These are phyloP conservation scores for Tanozyma kutaoensis DNA, from an alignment of 805 yeast species.

Conservation along the genomic window DNA sequence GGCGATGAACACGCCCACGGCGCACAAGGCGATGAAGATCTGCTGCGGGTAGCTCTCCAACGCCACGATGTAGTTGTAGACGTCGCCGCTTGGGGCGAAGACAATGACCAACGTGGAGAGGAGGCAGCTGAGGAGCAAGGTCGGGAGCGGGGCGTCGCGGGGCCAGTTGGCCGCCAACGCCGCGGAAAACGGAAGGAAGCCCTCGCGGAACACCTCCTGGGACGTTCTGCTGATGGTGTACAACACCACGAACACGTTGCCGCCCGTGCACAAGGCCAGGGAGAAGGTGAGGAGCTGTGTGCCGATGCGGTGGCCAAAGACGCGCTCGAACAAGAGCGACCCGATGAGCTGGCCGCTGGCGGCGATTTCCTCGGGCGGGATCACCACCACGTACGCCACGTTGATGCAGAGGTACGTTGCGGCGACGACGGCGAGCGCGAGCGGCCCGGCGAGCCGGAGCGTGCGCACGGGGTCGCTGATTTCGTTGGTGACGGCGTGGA, in stretches of 20 bases:
- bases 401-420: constrained; percentile 39
- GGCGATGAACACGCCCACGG: constrained; percentile 44
- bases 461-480: constrained; percentile 46
- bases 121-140: constrained; percentile 29
- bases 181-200: constrained; percentile 40
- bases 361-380: constrained; percentile 39
- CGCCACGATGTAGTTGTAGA: constrained; percentile 37
- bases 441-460: constrained; percentile 48
- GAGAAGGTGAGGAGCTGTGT: constrained; percentile 40
- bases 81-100: constrained; percentile 31
- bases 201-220: constrained; percentile 55
- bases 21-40: constrained; percentile 35
- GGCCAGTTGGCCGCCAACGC: constrained; percentile 45
- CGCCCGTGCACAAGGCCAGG: constrained; percentile 48
- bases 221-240: constrained; percentile 48
- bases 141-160: constrained; percentile 40
- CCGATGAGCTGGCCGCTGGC: constrained; percentile 48
- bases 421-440: constrained; percentile 33
- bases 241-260: constrained; percentile 48
- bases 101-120: constrained; percentile 27
- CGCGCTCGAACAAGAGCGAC: constrained; percentile 39
- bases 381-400: constrained; percentile 40
- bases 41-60: constrained; percentile 40
- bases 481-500: constrained; percentile 49
- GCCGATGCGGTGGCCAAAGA: constrained; percentile 41